Evolutionary conservation across 169 alveolate genomes (phyloP), one percentile per base, ranked within the genome.

Genomic region (Ichthyophthirius multifiliis): DNA sequence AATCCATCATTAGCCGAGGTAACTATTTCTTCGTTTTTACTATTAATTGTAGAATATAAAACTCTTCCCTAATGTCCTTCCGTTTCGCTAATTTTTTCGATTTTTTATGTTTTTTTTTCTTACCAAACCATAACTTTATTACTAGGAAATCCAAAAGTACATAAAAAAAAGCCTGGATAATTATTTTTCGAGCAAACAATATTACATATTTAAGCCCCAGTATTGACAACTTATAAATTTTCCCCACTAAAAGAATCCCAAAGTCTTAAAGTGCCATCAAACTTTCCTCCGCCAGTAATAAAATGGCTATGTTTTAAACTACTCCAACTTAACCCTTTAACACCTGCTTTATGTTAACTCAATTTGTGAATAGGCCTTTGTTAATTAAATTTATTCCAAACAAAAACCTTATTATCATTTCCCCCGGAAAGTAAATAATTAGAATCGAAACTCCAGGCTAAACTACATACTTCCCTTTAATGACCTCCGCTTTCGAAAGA

Each of bases 281-380:
- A 98, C 12, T 98, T 96, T 4, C 99, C 99, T 12, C 99, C 99
- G 0, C 99, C 99, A 18, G 98, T 86, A 23, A 98, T 98, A 43
- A 98, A 85, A 34, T 96, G 90, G 43, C 96, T 97, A 75, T 91
- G 83, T 83, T 96, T 97, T 83, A 96, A 98, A 0, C 99, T 99
- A 64, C 96, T 90, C 99, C 99, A 98, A 0, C 98, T 97, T 5
- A 98, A 84, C 4, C 99, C 99, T 85, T 94, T 97, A 4, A 97
- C 98, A 27, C 98, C 97, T 41, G 98, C 98, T 35, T 82, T 83
- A 76, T 95, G 98, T 65, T 74, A 78, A 37, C 43, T 75, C 3
- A 75, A 47, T 23, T 63, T 63, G n/a, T 16, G 23, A 4, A 65
- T 15, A 15, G 76, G 47, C 6, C 27, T 6, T 30, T 65, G 13